Percentiles rank a stretch among this genome's conserved stretches.
Conservation (phyloP, 2,329 filamentous ascomycete genomes). For the Fusarium compactum region DNA sequence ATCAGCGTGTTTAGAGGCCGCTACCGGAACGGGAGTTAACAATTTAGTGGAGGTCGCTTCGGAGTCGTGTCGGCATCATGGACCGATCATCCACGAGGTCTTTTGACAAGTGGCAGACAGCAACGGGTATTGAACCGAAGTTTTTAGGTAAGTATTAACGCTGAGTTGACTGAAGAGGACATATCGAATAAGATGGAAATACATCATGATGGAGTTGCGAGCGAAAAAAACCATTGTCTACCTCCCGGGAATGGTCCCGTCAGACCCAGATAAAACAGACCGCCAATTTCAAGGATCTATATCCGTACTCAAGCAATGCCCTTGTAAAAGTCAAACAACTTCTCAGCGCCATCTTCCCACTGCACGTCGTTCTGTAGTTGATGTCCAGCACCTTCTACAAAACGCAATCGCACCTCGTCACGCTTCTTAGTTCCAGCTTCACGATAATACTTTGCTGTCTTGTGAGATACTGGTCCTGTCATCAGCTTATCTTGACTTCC, state of each 20-base stretch:
- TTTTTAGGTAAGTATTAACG: background rate
- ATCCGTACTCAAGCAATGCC: slow-evolving; percentile 23
- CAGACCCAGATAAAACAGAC: background rate
- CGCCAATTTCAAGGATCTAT: background rate
- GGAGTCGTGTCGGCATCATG: slow-evolving; percentile 40
- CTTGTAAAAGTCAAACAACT: slow-evolving; percentile 57
- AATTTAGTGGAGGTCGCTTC: slow-evolving; percentile 26
- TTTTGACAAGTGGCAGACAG: slow-evolving; percentile 4
- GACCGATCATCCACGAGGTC: slow-evolving; percentile 25
- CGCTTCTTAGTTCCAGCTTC: slow-evolving; percentile 18
- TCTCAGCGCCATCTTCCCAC: slow-evolving; percentile 61
- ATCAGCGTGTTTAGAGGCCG: slow-evolving; percentile 15
- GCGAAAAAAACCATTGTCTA: background rate
- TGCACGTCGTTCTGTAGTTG: slow-evolving; percentile 66
- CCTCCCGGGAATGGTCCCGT: background rate
- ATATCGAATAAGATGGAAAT: slow-evolving; percentile 11
- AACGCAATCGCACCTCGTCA: slow-evolving; percentile 55
- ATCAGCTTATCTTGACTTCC: slow-evolving; percentile 58
- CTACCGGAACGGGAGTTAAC: slow-evolving; percentile 23
- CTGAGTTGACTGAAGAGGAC: slow-evolving; percentile 1
- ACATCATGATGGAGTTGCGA: slow-evolving; percentile 14
- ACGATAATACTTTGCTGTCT: slow-evolving; percentile 52
- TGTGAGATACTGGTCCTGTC: slow-evolving; percentile 52
- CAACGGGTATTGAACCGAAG: slow-evolving; percentile 10
- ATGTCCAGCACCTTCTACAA: slow-evolving; percentile 61